Evolutionary conservation across 257 asterid species (phyloP).

Genomic region (Plantago major): DNA sequence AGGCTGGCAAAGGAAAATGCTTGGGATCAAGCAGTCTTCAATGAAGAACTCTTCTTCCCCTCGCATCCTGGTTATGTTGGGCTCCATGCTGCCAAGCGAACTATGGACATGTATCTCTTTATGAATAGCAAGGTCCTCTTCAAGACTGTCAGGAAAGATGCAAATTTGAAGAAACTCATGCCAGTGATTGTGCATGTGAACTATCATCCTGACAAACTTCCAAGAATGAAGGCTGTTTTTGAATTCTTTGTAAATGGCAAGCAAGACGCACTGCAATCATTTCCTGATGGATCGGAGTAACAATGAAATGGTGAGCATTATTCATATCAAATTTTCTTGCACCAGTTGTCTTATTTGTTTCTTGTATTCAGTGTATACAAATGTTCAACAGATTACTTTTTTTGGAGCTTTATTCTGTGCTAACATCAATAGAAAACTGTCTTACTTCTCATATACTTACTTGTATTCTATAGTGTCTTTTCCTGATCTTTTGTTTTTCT

Average conservation of each 20-base stretch:
- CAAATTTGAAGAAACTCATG: slow-evolving; percentile 46
- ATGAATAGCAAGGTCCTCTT: slow-evolving; percentile 88
- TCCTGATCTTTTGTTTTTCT: slow-evolving; percentile 6
- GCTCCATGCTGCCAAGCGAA: slow-evolving; percentile 72
- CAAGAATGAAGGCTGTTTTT: slow-evolving; percentile 73
- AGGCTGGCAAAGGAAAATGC: slow-evolving; percentile 47
- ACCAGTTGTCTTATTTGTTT: slow-evolving; percentile 1
- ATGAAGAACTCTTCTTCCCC: slow-evolving; percentile 74
- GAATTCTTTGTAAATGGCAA: slow-evolving; percentile 72
- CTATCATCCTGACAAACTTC: slow-evolving; percentile 72
- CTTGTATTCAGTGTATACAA: slow-evolving; percentile 15
- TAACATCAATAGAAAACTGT: slow-evolving; percentile 16
- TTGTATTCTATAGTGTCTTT: slow-evolving; percentile 9
- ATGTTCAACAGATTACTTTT: slow-evolving; percentile 7
- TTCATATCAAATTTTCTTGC: not conserved
- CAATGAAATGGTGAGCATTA: slow-evolving; percentile 17
- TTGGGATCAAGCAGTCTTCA: slow-evolving; percentile 90
- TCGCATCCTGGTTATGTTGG: slow-evolving; percentile 77
- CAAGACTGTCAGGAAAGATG: slow-evolving; percentile 65
- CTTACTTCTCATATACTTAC: slow-evolving; percentile 1
- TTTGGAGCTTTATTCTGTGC: slow-evolving; percentile 18
- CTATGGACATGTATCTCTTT: slow-evolving; percentile 65
- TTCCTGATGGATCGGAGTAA: slow-evolving; percentile 67
- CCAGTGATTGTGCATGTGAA: slow-evolving; percentile 78
- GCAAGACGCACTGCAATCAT: slow-evolving; percentile 61